Conservation (phyloP, 2,329 filamentous ascomycete genomes). For the Lojkania enalia region DNA sequence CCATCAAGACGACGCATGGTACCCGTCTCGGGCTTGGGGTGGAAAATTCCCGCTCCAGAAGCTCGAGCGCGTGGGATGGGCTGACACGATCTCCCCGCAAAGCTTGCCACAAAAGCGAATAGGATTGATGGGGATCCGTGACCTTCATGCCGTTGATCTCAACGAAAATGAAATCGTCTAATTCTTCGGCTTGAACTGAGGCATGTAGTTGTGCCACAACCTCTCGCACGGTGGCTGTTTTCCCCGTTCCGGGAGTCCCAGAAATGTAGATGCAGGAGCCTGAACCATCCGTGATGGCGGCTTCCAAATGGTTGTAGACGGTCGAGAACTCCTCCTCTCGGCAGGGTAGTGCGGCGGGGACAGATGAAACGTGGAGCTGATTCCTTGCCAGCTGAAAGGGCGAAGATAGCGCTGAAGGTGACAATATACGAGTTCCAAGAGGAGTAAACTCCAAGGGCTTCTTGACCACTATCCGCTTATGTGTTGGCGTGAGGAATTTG, state of each 20-base stretch:
- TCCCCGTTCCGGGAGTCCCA: slow-evolving; percentile 95
- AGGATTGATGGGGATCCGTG: slow-evolving; percentile 95
- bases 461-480: slow-evolving; percentile 74
- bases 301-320: slow-evolving; percentile 91
- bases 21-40: slow-evolving; percentile 87
- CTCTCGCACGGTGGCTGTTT: slow-evolving; percentile 95
- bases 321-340: slow-evolving; percentile 88
- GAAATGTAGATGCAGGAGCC: slow-evolving; percentile 99
- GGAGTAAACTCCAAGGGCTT: slow-evolving; percentile 95
- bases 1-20: slow-evolving; percentile 97
- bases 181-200: slow-evolving; percentile 84
- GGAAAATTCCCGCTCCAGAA: slow-evolving; percentile 90
- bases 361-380: slow-evolving; percentile 88
- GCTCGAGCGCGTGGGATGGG: slow-evolving; percentile 85
- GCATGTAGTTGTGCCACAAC: slow-evolving; percentile 87
- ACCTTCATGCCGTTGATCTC: slow-evolving; percentile 99
- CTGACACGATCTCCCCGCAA: slow-evolving; percentile 91
- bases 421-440: slow-evolving; percentile 82
- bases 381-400: slow-evolving; percentile 91
- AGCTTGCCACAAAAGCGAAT: slow-evolving; percentile 93
- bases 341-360: slow-evolving; percentile 86
- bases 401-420: slow-evolving; percentile 75
- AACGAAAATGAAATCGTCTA: slow-evolving; percentile 98
- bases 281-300: slow-evolving; percentile 88
- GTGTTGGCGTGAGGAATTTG: slow-evolving; percentile 64